Evolutionary conservation across 1,284 basidiomycete species (phyloP), one percentile per base, ranked within the genome.

Genomic region (Leccinum pachyderme): DNA sequence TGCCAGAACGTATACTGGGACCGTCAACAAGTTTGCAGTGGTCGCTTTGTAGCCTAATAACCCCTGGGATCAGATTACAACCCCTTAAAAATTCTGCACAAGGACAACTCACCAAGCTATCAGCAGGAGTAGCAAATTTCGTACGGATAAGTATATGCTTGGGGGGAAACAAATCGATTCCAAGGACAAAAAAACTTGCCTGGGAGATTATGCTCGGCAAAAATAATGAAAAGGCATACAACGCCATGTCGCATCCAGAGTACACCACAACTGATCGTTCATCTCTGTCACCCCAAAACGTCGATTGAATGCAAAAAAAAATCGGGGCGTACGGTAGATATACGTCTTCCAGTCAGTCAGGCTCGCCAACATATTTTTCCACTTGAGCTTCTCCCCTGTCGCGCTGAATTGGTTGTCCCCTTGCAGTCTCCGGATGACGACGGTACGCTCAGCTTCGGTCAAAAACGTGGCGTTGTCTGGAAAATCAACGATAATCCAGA

Each of bases 401-500:
- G 86, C 88, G 63, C 86, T 86, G 67, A 83, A 87, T 65, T 86
- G 86, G 62, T 82, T 80, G 66, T 90, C 87, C n/a, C 70, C 69
- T 68, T 89, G 85, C 33, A 91, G 75, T 22, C 87, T 75, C 18
- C 81, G 76, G 54, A 91, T 77, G 49, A 91, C 78, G 31, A 86
- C 77, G 4, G 81, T 84, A 28, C 87, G 75, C 72, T 93, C 91
- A 2, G 73, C 75, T 59, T 87, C 84, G 24, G 76, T 80, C n/a
- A 93, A 77, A 75, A 91, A 91, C 62, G 81, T 88, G 44, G 89
- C 89, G 0, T 82, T 87, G 63, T 90, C 87, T 5, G 89, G 89
- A 73, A 92, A 92, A 70, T 92, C 90, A 64, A 87, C 83, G 58
- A 91, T 82, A 61, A 91, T 81, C 79, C 81, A 91, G 75, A 84